Percentiles rank a stretch among this genome's conserved stretches.
These are phyloP conservation scores for Colletotrichum brevisporum DNA, from an alignment of 2,329 filamentous ascomycete species.

Conservation along the genomic window DNA sequence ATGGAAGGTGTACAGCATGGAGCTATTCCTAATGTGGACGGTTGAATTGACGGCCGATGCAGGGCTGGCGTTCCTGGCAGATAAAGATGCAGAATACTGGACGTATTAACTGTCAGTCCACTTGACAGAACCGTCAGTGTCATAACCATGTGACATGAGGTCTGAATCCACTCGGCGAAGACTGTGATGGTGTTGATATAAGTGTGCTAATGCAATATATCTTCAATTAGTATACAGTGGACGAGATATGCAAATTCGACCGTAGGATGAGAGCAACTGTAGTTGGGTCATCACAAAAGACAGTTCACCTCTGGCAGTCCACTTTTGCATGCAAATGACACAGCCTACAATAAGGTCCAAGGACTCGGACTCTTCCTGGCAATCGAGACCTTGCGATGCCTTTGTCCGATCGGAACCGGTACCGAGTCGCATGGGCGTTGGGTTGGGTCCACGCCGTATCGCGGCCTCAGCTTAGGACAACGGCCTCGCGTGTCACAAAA, in stretches of 20 bases:
- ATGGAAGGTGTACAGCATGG: neutral
- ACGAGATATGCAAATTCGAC: too few species aligned
- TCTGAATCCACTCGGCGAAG: too few species aligned
- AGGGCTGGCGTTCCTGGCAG: too few species aligned
- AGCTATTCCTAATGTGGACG: neutral
- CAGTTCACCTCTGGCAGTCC: neutral
- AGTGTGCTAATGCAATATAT: too few species aligned
- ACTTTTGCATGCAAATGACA: neutral
- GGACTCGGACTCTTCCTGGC: slow-evolving; percentile 1
- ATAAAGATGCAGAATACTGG: too few species aligned
- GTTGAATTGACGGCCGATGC: too few species aligned
- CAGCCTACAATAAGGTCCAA: neutral
- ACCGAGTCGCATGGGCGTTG: slow-evolving; percentile 1
- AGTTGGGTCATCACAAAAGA: neutral
- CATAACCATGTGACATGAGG: too few species aligned
- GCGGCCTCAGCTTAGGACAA: neutral
- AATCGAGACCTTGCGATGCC: slow-evolving; percentile 4
- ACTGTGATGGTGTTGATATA: too few species aligned
- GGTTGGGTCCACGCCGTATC: slow-evolving; percentile 2
- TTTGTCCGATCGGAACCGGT: slow-evolving; percentile 5
- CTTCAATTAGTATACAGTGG: too few species aligned
- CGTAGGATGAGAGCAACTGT: too few species aligned
- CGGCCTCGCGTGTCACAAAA: slow-evolving; percentile 8
- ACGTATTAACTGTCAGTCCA: too few species aligned
- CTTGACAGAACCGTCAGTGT: too few species aligned